Evolutionary conservation across 2,329 filamentous ascomycete species (phyloP), one percentile per base, ranked within the genome.

Genomic region (Colletotrichum gloeosporioides): DNA sequence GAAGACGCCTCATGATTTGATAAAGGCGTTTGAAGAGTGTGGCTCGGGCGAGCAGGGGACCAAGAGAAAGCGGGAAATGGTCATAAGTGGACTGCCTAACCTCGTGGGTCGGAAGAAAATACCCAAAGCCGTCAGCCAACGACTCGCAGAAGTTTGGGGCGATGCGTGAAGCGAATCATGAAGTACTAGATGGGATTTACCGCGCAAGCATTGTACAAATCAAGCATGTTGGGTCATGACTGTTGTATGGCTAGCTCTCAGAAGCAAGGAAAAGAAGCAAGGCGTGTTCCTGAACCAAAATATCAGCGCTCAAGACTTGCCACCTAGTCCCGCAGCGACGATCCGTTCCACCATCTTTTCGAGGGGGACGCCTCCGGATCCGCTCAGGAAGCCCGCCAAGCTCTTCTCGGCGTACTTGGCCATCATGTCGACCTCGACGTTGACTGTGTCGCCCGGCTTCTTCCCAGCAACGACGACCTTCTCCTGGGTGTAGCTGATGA

Each of bases 401-500:
- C 95, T 96, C 91, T 98, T 98, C 88, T 96, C 94, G 3, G 95
- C 94, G 81, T 96, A 96, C 87, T 96, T 96, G 68, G 91, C 92
- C 87, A 93, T 90, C 88, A 98, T 95, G 83, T 98, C 96, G 70
- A 98, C 96, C 88, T 98, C 96, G 44, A 98, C 91, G 82, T 98
- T 98, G 77, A 98, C 95, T 66, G 93, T 91, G 8, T 98, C 95
- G 4, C 96, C 96, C 34, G 90, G 86, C 85, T 91, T 89, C 90
- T 98, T 98, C 69, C 88, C 88, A 4, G 95, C 95, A 78, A 95
- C 92, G 18, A 98, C 94, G 18, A 99, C 93, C 85, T 95, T 95
- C 85, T 96, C 95, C 87, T 99, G 97, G 13, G 97, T 98, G 85
- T 99, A 99, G 10, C 95, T 92, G 84, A 99, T 98, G 77, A 99